Percentiles rank a stretch among this genome's conserved stretches.
Conservation (phyloP, 2,329 filamentous ascomycete genomes). For the Arthrobotrys musiformis region DNA sequence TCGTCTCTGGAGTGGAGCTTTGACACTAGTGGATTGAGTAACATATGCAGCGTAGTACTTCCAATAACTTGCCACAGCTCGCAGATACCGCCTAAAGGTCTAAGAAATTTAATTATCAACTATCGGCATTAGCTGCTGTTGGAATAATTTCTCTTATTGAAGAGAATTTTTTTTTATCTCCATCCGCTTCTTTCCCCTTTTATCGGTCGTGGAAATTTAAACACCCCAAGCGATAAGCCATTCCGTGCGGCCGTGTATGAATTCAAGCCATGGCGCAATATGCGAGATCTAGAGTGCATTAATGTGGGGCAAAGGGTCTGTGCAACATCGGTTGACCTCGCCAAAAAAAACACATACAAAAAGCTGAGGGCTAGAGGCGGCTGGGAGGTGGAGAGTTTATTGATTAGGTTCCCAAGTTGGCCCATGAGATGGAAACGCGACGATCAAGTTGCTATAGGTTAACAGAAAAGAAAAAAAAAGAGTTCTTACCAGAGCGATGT, state of each 20-base stretch:
- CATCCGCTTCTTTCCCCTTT: background rate
- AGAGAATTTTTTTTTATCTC: conserved; percentile 9
- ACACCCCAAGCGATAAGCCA: background rate
- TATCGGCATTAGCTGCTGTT: background rate
- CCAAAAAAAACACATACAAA: background rate
- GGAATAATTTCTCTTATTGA: too few relatives aligned
- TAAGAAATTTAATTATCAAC: background rate
- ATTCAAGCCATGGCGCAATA: conserved; percentile 44
- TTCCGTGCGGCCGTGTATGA: conserved; percentile 18
- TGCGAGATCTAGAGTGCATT: conserved; percentile 24
- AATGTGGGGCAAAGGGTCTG: conserved; percentile 6
- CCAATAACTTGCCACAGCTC: background rate
- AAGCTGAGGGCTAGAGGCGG: background rate
- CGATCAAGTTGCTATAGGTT: background rate
- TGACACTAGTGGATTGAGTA: conserved; percentile 21
- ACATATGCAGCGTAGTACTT: conserved; percentile 13
- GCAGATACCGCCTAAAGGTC: background rate
- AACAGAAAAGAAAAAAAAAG: background rate
- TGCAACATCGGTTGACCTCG: conserved; percentile 7
- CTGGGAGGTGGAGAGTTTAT: background rate
- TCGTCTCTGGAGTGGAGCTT: background rate
- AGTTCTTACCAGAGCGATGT: background rate
- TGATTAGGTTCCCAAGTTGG: background rate
- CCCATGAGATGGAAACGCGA: background rate
- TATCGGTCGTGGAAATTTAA: background rate